Conservation (phyloP, 805 yeast species). For the Saccharomycopsis lassenensis region DNA sequence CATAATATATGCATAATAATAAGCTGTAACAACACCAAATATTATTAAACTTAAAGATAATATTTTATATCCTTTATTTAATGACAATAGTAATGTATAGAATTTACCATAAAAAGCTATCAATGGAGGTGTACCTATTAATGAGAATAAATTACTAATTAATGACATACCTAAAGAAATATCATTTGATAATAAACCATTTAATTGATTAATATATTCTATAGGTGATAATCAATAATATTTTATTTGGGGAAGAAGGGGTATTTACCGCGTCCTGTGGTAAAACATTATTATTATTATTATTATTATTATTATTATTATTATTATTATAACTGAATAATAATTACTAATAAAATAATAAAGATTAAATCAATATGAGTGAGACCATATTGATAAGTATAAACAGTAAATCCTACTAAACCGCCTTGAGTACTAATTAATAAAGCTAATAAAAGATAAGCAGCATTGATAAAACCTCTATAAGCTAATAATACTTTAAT, state of each 20-base stretch:
- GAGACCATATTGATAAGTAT: conserved; percentile 18
- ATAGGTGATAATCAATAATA: conserved; percentile 16
- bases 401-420: conserved; percentile 17
- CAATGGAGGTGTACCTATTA: conserved; percentile 20
- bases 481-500: conserved; percentile 19
- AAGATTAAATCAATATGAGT: conserved; percentile 19
- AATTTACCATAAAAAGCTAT: conserved; percentile 19
- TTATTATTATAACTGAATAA: conserved; percentile 14
- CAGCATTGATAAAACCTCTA: conserved; percentile 19
- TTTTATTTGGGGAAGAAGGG: no score
- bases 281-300: no score
- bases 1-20: conserved; percentile 19
- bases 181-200: conserved; percentile 17
- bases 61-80: conserved; percentile 17
- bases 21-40: conserved; percentile 18
- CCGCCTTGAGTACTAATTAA: conserved; percentile 18
- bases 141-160: conserved; percentile 18
- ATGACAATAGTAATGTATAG: conserved; percentile 18
- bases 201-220: conserved; percentile 18
- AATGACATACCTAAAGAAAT: conserved; percentile 16
- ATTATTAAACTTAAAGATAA: conserved; percentile 17
- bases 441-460: conserved; percentile 19
- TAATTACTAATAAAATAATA: conserved; percentile 17
- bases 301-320: conserved; percentile 9
- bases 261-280: no score